Conservation (phyloP, 371 early-diverging fungal genomes). For the Syncephalastrum racemosum region DNA sequence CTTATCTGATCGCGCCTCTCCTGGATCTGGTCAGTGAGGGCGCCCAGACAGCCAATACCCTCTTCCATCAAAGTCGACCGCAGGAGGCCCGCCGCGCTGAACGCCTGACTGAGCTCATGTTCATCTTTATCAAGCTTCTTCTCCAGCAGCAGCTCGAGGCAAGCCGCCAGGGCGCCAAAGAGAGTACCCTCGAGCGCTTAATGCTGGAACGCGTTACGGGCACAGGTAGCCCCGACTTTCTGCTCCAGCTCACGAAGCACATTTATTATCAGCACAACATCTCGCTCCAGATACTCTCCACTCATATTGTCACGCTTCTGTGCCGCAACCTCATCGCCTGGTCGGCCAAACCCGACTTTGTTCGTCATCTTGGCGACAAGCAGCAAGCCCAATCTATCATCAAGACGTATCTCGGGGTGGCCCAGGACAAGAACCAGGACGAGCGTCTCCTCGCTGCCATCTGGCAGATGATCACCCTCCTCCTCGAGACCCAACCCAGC, state of each 20-base stretch:
- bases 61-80: conserved; percentile 23
- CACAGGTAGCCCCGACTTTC: conserved; percentile 29
- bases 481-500: conserved; percentile 47
- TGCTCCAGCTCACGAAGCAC: conserved; percentile 35
- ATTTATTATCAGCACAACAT: conserved; percentile 35
- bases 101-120: conserved; percentile 30
- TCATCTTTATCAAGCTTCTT: conserved; percentile 34
- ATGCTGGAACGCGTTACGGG: conserved; percentile 24
- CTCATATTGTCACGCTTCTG: conserved; percentile 32
- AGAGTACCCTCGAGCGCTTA: conserved; percentile 15
- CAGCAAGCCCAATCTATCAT: conserved; percentile 39
- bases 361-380: conserved; percentile 40
- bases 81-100: conserved; percentile 38
- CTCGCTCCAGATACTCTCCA: conserved; percentile 31
- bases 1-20: conserved; percentile 37
- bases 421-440: conserved; percentile 33
- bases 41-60: conserved; percentile 27
- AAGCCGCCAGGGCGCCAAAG: conserved; percentile 15
- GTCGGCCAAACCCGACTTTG: conserved; percentile 38
- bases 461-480: conserved; percentile 40
- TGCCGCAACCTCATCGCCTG: conserved; percentile 30
- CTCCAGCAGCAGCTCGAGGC: conserved; percentile 32
- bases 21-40: conserved; percentile 36
- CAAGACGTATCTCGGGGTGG: conserved; percentile 31
- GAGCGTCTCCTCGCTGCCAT: conserved; percentile 32